phyloP scores from a whole-genome alignment of 805 yeast genomes.

The Kodamaea sagamina region DNA sequence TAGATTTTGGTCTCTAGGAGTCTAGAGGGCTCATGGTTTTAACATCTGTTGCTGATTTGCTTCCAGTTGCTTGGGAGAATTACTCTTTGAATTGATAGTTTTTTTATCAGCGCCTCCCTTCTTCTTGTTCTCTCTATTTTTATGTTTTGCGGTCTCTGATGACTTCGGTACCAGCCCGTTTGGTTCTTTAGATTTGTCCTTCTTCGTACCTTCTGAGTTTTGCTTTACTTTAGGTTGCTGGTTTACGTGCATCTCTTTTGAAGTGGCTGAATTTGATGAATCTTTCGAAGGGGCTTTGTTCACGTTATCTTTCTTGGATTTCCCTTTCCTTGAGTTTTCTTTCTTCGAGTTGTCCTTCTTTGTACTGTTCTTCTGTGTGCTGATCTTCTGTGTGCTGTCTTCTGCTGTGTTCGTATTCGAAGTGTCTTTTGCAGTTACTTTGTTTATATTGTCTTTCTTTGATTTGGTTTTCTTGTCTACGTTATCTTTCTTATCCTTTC shows the following conservation, averaged over 20 bases:
- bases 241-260: not conserved
- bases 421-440: too few species aligned
- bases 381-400: conserved; percentile 13
- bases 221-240: not conserved
- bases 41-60: not conserved
- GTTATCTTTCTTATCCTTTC: not conserved
- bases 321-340: conserved; percentile 5
- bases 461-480: not conserved
- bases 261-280: not conserved
- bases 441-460: not conserved
- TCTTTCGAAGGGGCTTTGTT: conserved; percentile 2
- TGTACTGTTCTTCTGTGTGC: conserved; percentile 16
- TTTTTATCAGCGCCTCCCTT: conserved; percentile 65
- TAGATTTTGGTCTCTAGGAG: too few species aligned
- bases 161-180: not conserved
- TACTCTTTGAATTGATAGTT: conserved; percentile 65
- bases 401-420: not conserved
- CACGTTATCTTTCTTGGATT: not conserved
- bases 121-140: not conserved
- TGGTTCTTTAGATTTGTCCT: not conserved
- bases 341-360: conserved; percentile 15
- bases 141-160: not conserved
- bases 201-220: conserved; percentile 1
- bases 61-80: not conserved
- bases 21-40: too few species aligned